Percentiles rank a stretch among this genome's conserved stretches.
These are phyloP conservation scores for Pleurotus eryngii DNA, from an alignment of 768 basidiomycete genomes.

Conservation along the genomic window DNA sequence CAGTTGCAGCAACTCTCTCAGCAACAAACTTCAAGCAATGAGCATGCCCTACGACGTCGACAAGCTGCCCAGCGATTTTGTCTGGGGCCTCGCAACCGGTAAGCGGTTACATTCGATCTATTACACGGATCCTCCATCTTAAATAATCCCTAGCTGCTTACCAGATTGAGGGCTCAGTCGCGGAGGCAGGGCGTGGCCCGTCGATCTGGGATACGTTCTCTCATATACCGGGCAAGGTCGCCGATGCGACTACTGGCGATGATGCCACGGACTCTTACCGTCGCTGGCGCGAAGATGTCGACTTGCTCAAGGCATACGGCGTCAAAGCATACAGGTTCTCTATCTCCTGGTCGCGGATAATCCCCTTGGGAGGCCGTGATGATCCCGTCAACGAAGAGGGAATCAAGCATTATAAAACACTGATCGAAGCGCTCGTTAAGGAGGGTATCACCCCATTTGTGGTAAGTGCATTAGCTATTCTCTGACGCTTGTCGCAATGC, in stretches of 20 bases:
- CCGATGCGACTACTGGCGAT: slow-evolving; percentile 62
- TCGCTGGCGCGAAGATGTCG: slow-evolving; percentile 63
- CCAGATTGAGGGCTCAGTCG: slow-evolving; percentile 70
- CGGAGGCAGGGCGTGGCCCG: slow-evolving; percentile 52
- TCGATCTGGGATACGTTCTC: slow-evolving; percentile 78
- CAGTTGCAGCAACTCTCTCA: too few relatives aligned
- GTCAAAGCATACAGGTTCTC: slow-evolving; percentile 75
- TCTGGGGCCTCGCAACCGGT: slow-evolving; percentile 35
- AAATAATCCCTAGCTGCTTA: slow-evolving; percentile 45
- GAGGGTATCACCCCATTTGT: slow-evolving; percentile 62
- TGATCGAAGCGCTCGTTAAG: slow-evolving; percentile 63
- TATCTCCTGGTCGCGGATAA: slow-evolving; percentile 69
- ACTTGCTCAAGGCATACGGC: slow-evolving; percentile 57
- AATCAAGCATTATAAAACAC: slow-evolving; percentile 59
- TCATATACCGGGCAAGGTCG: slow-evolving; percentile 51
- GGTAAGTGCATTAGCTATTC: slow-evolving; percentile 28
- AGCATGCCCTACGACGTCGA: too few relatives aligned
- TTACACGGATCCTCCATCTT: background rate
- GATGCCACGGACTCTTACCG: slow-evolving; percentile 67
- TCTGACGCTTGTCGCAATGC: too few relatives aligned
- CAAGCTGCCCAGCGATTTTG: slow-evolving; percentile 28
- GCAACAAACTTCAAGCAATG: too few relatives aligned
- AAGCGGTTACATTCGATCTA: background rate
- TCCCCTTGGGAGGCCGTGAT: slow-evolving; percentile 59
- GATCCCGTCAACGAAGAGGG: slow-evolving; percentile 66